Conservation (phyloP, 352 stramenopile species). For the Phytophthora megakarya region DNA sequence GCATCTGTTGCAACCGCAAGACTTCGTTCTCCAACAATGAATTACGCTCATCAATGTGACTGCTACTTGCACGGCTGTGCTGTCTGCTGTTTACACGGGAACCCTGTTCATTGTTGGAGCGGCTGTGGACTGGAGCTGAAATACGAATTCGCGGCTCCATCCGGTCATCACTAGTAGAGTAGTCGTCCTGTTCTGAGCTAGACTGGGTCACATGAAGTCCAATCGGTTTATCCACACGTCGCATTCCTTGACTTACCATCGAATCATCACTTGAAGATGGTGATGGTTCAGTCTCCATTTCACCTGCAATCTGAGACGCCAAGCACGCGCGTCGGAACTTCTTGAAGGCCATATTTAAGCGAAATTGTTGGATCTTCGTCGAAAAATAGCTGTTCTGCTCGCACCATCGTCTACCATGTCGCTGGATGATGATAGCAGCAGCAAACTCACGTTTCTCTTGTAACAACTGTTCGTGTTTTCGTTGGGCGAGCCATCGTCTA, state of each 20-base stretch:
- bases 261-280: conserved; percentile 38
- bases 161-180: conserved; percentile 32
- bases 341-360: conserved; percentile 36
- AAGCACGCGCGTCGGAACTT: conserved; percentile 38
- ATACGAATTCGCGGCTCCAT: conserved; percentile 36
- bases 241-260: conserved; percentile 13
- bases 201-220: conserved; percentile 19
- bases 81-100: conserved; percentile 30
- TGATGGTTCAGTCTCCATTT: conserved; percentile 43
- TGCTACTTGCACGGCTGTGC: conserved; percentile 30
- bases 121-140: conserved; percentile 14
- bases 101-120: conserved; percentile 30
- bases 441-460: conserved; percentile 25
- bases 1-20: conserved; percentile 74
- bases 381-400: conserved; percentile 20
- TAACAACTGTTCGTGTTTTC: conserved; percentile 20
- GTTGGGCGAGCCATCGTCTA: conserved; percentile 31
- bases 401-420: conserved; percentile 32
- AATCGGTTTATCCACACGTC: conserved; percentile 4
- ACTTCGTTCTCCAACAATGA: conserved; percentile 68
- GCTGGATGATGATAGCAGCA: conserved; percentile 33
- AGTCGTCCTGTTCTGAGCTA: conserved; percentile 41
- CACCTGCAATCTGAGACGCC: conserved; percentile 17
- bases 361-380: conserved; percentile 40
- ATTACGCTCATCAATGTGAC: conserved; percentile 48